Percentiles rank a stretch among this genome's conserved stretches.
These are phyloP conservation scores for Ogataea angusta DNA, from an alignment of 805 yeast species.

Conservation along the genomic window DNA sequence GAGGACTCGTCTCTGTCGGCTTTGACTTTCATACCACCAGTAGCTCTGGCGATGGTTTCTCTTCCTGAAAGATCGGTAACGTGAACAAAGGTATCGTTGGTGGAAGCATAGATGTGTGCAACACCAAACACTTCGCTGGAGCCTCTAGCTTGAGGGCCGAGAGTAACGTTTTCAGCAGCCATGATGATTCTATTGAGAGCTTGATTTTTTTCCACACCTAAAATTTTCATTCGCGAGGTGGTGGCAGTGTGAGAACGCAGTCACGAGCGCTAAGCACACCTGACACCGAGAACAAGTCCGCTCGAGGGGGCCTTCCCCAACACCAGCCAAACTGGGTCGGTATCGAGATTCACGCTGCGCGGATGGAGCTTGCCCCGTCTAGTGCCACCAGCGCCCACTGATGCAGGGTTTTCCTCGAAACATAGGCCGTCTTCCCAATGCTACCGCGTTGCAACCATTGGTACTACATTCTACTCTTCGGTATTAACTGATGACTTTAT, in stretches of 20 bases:
- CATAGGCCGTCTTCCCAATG: background rate
- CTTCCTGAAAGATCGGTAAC: constrained; percentile 99
- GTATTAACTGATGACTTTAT: background rate
- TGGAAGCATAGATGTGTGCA: constrained; percentile 99
- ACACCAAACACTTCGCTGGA: constrained; percentile 99
- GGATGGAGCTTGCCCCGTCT: too few relatives aligned
- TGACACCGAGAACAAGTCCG: background rate
- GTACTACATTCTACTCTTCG: background rate
- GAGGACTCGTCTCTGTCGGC: constrained; percentile 99
- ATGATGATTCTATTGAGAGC: constrained; percentile 10
- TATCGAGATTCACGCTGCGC: too few relatives aligned
- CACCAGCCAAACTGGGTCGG: too few relatives aligned
- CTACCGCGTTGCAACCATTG: background rate
- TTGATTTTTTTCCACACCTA: constrained; percentile 15
- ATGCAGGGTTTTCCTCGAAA: too few relatives aligned
- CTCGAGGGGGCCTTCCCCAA: background rate
- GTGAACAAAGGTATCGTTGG: constrained; percentile 99
- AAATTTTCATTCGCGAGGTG: constrained; percentile 14
- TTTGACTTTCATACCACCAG: constrained; percentile 99
- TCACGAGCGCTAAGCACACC: constrained; percentile 4
- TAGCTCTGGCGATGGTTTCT: constrained; percentile 99
- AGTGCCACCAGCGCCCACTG: too few relatives aligned
- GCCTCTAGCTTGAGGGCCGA: constrained; percentile 91
- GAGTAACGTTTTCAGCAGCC: constrained; percentile 49
- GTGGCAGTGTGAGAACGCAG: constrained; percentile 5